Conservation (phyloP, 129 eudicot genomes). For the Centrapalus pauciflorus region DNA sequence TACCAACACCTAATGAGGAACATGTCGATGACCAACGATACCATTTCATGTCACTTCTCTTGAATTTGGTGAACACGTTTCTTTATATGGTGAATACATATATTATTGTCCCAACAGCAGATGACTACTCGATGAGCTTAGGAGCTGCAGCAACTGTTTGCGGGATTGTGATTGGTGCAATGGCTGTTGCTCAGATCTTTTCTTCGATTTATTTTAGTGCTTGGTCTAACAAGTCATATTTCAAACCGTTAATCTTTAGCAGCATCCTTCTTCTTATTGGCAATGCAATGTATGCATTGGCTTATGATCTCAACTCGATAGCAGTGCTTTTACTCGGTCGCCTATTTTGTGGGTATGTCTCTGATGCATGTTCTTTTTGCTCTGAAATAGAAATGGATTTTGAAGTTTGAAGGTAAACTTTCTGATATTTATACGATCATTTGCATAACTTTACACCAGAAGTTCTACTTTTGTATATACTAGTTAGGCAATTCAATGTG, state of each 20-base stretch:
- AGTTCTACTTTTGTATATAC: not conserved
- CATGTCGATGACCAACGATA: constrained; percentile 52
- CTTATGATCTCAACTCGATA: constrained; percentile 67
- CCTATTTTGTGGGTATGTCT: constrained; percentile 77
- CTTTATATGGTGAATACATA: constrained; percentile 96
- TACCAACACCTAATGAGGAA: constrained; percentile 56
- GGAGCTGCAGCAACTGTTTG: constrained; percentile 92
- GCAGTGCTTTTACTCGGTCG: constrained; percentile 76
- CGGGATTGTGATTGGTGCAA: constrained; percentile 87
- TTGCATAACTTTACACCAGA: not conserved
- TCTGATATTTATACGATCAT: not conserved
- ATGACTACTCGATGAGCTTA: constrained; percentile 81
- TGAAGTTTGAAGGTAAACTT: constrained; percentile 13
- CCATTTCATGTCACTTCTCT: constrained; percentile 79
- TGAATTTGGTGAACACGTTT: constrained; percentile 81
- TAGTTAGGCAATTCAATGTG: not conserved
- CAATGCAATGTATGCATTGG: constrained; percentile 85
- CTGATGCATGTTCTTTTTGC: constrained; percentile 1
- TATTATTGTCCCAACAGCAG: constrained; percentile 94
- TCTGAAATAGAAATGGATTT: not conserved
- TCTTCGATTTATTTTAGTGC: constrained; percentile 92
- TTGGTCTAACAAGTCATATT: constrained; percentile 90
- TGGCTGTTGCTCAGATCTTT: constrained; percentile 93
- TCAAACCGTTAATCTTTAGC: constrained; percentile 77
- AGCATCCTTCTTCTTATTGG: constrained; percentile 81